Base-by-base conservation (phyloP, 2,329 filamentous ascomycete species). In the Cladophialophora bantiana region DNA sequence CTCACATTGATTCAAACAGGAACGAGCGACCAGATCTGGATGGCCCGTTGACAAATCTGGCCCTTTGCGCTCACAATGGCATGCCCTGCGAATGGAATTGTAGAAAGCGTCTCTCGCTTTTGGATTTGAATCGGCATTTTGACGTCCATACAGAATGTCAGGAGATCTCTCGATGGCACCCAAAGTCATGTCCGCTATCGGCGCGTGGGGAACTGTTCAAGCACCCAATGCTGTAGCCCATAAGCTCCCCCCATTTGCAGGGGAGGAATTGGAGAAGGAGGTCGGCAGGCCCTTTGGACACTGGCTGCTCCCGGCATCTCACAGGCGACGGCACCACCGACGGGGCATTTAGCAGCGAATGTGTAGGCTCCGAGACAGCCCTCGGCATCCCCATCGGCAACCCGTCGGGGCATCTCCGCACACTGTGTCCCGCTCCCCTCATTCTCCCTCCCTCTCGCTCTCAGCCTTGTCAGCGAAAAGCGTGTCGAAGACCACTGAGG, bases 141-240 rank as follows among this genome's bases (percentile, higher is more conserved):
- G 45, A 26, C 26, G 26, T 50, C 40, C 4, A 9, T 10, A 18
- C 38, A 42, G 38, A 4, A 4, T 26, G 18, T 50, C 45, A 50
- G 45, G 45, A 50, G 45, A 50, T 50, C 18, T 12, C 26, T 26
- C 26, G 26, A 7, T 18, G 18, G 40, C 20, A 59, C 20, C 31
- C 26, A 9, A 32, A 26, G 5, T 9, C n/a, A 20, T 13, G 40
- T 45, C 57, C 57, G 57, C 57, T 59, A 59, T 59, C 57, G 57
- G 57, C 38, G 34, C 34, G 20, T 50, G 18, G 40, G 38, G 38
- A 4, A 42, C n/a, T 18, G 26, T 42, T 10, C 35, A 32, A 26
- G 31, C 35, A 26, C 26, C 26, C 26, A 26, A 26, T 26, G 26
- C 12, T 58, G 10, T 3, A n/a, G 31, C 55, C 55, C 38, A 45